Evolutionary conservation across 202 grass and related monocot genomes (phyloP).

Genomic region (Bolboschoenoplectus hybrid): DNA sequence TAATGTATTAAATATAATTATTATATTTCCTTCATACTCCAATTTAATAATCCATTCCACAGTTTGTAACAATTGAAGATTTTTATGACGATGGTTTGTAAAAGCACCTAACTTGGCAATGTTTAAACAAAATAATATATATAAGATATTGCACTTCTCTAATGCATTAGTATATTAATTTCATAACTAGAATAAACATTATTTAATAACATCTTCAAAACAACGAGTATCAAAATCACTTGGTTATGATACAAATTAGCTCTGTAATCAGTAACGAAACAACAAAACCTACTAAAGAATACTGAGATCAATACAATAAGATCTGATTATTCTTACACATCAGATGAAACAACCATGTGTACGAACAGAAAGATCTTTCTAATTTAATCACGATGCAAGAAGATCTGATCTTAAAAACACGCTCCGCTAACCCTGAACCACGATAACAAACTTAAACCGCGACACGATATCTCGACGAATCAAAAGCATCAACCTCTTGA

Average conservation of each 20-base stretch:
- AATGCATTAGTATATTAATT: too few relatives aligned
- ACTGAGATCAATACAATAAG: background rate
- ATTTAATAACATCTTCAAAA: too few relatives aligned
- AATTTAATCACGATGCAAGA: background rate
- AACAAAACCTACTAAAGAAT: background rate
- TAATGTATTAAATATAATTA: background rate
- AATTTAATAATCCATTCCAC: background rate
- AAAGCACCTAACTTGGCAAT: background rate
- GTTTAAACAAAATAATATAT: background rate
- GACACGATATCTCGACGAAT: background rate
- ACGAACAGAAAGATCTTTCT: background rate
- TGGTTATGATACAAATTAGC: background rate
- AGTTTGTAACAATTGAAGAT: background rate
- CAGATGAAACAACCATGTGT: background rate
- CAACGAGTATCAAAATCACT: background rate
- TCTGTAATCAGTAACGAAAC: background rate
- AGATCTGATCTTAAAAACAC: constrained; percentile 9
- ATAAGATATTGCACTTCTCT: background rate
- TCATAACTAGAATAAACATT: too few relatives aligned
- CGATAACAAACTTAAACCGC: background rate
- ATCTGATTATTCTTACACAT: background rate
- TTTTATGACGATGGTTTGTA: background rate
- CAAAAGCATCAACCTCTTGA: too few relatives aligned
- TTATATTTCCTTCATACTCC: background rate
- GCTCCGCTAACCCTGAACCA: background rate